These are phyloP conservation scores for Neurospora discreta DNA, from an alignment of 495 filamentous ascomycete genomes.

Conservation along the genomic window DNA sequence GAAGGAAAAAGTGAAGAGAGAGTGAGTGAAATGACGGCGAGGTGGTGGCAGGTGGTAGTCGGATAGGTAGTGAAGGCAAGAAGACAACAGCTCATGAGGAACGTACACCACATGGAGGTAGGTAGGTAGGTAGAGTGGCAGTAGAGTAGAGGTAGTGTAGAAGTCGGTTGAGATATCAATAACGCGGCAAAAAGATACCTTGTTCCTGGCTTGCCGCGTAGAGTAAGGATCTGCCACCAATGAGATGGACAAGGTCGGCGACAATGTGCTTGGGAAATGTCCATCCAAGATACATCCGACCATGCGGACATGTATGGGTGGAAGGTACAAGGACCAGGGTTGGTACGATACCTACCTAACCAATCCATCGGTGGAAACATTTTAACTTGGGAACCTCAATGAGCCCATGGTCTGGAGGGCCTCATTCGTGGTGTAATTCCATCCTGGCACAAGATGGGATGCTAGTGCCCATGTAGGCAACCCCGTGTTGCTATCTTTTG, in stretches of 20 bases:
- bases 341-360: neutral
- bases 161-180: conserved; percentile 18
- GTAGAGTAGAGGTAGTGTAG: too few relatives aligned
- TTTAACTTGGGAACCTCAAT: neutral
- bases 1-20: neutral
- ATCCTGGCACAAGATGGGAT: neutral
- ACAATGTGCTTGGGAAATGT: conserved; percentile 1
- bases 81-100: neutral
- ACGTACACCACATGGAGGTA: too few relatives aligned
- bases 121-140: too few relatives aligned
- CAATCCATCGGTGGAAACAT: neutral
- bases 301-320: conserved; percentile 1
- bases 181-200: conserved; percentile 4
- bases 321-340: neutral
- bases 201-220: conserved; percentile 2
- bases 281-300: neutral
- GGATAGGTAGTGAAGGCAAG: conserved; percentile 2
- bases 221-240: neutral
- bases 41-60: conserved; percentile 1
- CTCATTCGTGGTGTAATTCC: neutral
- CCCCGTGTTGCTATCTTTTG: neutral
- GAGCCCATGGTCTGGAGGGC: neutral
- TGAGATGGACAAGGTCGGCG: neutral
- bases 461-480: neutral
- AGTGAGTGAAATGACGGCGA: conserved; percentile 3